A percentile compares a stretch with the other conserved stretches of the same genome.
Evolutionary conservation across 2,329 filamentous ascomycete species (phyloP).

Genomic region (Arthrobotrys sinensis): DNA sequence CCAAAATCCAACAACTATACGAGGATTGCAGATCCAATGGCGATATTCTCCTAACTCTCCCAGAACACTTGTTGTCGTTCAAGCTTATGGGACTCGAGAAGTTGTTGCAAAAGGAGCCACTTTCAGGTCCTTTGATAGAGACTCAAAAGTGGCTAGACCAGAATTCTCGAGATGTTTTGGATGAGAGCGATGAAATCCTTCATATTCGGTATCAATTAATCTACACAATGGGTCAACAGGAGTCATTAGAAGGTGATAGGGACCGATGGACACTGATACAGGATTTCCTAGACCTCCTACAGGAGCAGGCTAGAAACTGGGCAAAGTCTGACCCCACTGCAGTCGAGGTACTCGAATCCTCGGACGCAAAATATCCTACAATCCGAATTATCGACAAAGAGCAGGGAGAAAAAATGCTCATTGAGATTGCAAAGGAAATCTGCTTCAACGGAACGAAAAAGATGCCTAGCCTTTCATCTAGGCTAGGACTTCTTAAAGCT

Average conservation of each 20-base stretch:
- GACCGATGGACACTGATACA: conserved; percentile 74
- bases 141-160: conserved; percentile 70
- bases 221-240: conserved; percentile 75
- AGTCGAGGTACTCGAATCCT: conserved; percentile 29
- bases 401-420: conserved; percentile 66
- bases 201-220: conserved; percentile 75
- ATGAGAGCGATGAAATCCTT: conserved; percentile 78
- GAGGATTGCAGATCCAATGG: conserved; percentile 70
- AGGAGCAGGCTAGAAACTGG: conserved; percentile 4
- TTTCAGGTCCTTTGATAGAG: conserved; percentile 67
- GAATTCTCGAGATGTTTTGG: conserved; percentile 73
- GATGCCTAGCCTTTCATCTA: conserved; percentile 40
- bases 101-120: background rate
- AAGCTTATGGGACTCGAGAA: conserved; percentile 75
- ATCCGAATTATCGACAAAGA: conserved; percentile 63
- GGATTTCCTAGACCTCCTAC: conserved; percentile 70
- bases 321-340: conserved; percentile 15
- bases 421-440: conserved; percentile 69
- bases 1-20: conserved; percentile 67
- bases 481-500: conserved; percentile 10
- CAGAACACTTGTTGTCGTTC: conserved; percentile 77
- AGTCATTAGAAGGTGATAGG: conserved; percentile 71
- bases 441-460: background rate
- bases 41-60: conserved; percentile 75
- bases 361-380: conserved; percentile 5